Evolutionary conservation across 106 monocot genomes (phyloP).

Genomic region (Chionographis japonica): DNA sequence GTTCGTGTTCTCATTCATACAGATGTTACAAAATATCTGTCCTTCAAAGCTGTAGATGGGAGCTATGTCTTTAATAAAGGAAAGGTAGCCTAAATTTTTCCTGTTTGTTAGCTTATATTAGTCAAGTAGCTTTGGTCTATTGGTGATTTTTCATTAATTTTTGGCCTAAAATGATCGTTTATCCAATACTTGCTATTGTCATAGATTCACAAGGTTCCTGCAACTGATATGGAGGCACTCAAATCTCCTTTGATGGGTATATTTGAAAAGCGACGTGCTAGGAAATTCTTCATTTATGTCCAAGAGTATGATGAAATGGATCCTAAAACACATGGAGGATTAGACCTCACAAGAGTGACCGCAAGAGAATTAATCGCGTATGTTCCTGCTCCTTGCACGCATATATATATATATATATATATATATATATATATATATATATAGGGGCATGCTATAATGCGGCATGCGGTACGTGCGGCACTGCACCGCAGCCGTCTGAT

Average conservation of each 20-base stretch:
- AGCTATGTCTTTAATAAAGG: conserved; percentile 88
- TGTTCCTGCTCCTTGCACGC: background rate
- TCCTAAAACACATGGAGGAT: conserved; percentile 78
- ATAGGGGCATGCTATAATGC: no score
- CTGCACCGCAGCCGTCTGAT: no score
- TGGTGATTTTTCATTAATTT: background rate
- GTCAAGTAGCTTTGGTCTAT: background rate
- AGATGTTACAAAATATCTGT: conserved; percentile 78
- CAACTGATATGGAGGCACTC: conserved; percentile 91
- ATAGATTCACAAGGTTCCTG: conserved; percentile 87
- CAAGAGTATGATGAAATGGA: conserved; percentile 82
- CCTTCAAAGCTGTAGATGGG: conserved; percentile 88
- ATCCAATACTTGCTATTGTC: background rate
- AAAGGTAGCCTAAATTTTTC: conserved; percentile 41
- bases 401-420: no score
- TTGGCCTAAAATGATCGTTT: background rate
- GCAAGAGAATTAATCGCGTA: conserved; percentile 71
- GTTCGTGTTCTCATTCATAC: conserved; percentile 88
- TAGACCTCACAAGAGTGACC: conserved; percentile 71
- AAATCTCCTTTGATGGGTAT: conserved; percentile 91
- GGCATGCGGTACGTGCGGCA: no score
- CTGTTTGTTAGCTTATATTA: background rate
- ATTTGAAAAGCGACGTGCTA: conserved; percentile 85
- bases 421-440: no score
- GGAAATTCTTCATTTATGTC: conserved; percentile 85